Evolutionary conservation across 768 basidiomycete genomes (phyloP).

Genomic region (Neoboletus magnificus): DNA sequence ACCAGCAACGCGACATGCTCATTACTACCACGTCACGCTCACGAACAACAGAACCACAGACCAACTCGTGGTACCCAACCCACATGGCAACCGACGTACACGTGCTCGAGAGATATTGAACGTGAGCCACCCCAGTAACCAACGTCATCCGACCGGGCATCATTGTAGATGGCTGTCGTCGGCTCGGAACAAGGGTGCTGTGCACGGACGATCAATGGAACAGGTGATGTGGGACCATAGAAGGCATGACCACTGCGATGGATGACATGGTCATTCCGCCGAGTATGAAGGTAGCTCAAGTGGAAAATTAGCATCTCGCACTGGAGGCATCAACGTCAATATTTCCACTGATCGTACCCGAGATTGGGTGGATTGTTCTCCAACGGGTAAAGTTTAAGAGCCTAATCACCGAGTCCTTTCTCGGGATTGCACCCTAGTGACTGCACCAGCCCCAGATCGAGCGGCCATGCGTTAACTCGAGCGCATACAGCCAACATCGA

Average conservation of each 20-base stretch:
- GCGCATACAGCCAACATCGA: constrained; percentile 1
- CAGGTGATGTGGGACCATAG: background rate
- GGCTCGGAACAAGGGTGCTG: background rate
- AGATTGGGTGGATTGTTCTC: too few relatives aligned
- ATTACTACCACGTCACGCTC: background rate
- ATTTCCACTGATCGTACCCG: background rate
- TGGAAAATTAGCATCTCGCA: background rate
- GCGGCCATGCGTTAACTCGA: background rate
- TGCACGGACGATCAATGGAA: constrained; percentile 1
- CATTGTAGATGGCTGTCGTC: background rate
- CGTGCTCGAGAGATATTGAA: background rate
- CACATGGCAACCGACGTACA: background rate
- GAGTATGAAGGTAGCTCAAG: too few relatives aligned
- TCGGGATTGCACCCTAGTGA: background rate
- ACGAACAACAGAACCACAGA: background rate
- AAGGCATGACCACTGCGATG: too few relatives aligned
- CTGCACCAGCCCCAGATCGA: background rate
- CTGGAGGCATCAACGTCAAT: background rate
- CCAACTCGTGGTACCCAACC: background rate
- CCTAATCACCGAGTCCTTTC: background rate
- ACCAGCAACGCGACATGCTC: background rate
- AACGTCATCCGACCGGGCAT: constrained; percentile 5
- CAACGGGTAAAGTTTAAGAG: background rate
- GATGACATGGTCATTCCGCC: background rate
- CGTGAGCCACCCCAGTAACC: constrained; percentile 6